Conservation (phyloP, 2,329 filamentous ascomycete species). For the Dendrostoma leiphaemia region DNA sequence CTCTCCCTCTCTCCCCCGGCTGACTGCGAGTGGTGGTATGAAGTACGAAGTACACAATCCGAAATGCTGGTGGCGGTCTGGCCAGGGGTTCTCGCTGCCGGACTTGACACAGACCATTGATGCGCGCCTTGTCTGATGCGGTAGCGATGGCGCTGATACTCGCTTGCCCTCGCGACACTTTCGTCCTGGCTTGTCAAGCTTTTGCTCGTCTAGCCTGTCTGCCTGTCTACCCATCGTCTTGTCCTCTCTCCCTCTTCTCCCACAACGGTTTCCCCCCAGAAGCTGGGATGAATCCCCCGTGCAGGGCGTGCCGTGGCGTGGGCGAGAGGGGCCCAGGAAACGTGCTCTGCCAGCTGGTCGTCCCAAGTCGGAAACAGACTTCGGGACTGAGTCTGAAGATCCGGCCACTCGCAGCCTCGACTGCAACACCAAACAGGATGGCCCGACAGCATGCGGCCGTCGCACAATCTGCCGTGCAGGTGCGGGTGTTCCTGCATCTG, state of each 20-base stretch:
- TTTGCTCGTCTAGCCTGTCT: not conserved
- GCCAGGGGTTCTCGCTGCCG: slow-evolving; percentile 5
- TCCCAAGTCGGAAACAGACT: slow-evolving; percentile 3
- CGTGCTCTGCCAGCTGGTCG: not conserved
- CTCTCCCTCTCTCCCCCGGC: too few species aligned
- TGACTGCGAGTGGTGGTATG: too few species aligned
- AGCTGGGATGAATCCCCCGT: not conserved
- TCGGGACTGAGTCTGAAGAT: not conserved
- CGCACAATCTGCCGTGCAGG: not conserved
- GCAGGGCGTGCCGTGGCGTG: not conserved
- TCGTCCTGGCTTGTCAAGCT: too few species aligned
- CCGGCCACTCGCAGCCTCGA: not conserved
- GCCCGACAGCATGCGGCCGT: slow-evolving; percentile 1
- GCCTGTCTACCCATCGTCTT: not conserved
- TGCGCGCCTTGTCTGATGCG: not conserved
- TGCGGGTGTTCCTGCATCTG: too few species aligned
- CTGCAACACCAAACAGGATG: not conserved
- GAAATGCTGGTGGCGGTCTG: slow-evolving; percentile 3
- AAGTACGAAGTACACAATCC: too few species aligned
- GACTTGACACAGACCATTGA: slow-evolving; percentile 4
- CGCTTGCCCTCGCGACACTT: not conserved
- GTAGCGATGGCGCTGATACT: not conserved
- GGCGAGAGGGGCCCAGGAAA: too few species aligned
- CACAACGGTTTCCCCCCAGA: not conserved
- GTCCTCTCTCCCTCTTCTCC: not conserved